Percentiles rank a stretch among this genome's conserved stretches.
phyloP scores from a whole-genome alignment of 768 basidiomycete genomes.

The Termitomyces titanicus region DNA sequence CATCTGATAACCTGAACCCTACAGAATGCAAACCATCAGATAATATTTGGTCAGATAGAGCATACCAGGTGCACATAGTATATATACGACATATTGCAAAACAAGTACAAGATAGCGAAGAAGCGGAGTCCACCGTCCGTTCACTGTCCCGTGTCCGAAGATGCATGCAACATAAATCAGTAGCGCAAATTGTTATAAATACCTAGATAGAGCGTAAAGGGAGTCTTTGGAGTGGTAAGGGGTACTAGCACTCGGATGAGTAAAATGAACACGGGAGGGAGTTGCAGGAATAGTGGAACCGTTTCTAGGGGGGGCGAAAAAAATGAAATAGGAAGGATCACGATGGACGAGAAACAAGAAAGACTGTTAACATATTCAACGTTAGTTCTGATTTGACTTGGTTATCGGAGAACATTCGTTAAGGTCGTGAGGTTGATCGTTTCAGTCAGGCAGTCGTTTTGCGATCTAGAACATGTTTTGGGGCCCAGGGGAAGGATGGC shows the following conservation, averaged over 20 bases:
- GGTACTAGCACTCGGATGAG: neutral
- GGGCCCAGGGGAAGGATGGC: conserved; percentile 49
- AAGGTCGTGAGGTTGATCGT: neutral
- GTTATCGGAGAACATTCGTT: neutral
- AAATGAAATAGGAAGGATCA: neutral
- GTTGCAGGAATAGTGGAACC: conserved; percentile 8
- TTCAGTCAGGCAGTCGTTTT: neutral
- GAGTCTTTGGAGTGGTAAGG: neutral
- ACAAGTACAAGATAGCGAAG: conserved; percentile 52
- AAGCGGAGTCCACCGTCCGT: conserved; percentile 51
- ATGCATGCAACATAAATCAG: conserved; percentile 20
- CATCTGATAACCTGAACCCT: neutral
- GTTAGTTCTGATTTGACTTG: neutral
- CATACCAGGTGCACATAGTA: neutral
- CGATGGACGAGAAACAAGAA: neutral
- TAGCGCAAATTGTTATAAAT: conserved; percentile 14
- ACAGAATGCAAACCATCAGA: neutral
- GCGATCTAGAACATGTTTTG: conserved; percentile 26
- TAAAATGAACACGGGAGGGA: neutral
- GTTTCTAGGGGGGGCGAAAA: neutral
- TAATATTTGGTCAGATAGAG: neutral
- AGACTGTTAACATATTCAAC: no score
- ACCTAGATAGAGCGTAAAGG: conserved; percentile 2
- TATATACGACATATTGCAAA: conserved; percentile 22
- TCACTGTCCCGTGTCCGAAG: conserved; percentile 45